Evolutionary conservation across 768 basidiomycete genomes (phyloP), one percentile per base, ranked within the genome.

Genomic region (Serendipita sp.): DNA sequence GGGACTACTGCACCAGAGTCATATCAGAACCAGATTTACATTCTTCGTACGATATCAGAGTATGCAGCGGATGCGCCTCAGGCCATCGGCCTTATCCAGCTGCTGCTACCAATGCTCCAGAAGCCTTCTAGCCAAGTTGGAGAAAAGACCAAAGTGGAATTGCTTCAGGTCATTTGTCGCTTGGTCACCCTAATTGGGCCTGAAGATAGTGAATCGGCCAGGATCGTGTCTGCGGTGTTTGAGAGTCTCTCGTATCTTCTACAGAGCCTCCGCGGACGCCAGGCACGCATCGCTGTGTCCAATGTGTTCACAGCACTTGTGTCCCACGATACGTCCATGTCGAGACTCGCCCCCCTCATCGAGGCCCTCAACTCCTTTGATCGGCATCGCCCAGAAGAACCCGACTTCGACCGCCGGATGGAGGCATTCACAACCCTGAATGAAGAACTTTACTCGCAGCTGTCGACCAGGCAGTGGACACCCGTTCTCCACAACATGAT

Each of bases 351-450:
- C 0, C 72, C 76, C 4, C 73, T 93, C 3, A 69, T 91, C 63
- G 80, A 79, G 5, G 78, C 78, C 0, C 77, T 98, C 67, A 98
- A 98, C 69, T 85, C 95, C 0, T 99, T 86, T 71, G 95, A 93
- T 0, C 72, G 73, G 0, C 87, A 83, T 69, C 80, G 92, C 4
- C 73, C 92, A 37, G 91, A 95, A 64, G 93, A 98, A 70, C 89
- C 93, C 2, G 91, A 98, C 72, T 97, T 96, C 67, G 89, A 94
- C 64, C 80, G 83, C 33, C 86, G 96, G 1, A 76, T 98, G 2
- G 72, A 74, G 1, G 92, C 90, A 0, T 96, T 91, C 73, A 76
- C 81, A 0, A 71, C 71, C 11, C 75, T 98, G 58, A 95, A 92
- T 72, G 91, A 93, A 66, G 75, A 72, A 0, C 63, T 79, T 16